Conservation (phyloP, 345 rosid genomes). For the Stellera chamaejasme region DNA sequence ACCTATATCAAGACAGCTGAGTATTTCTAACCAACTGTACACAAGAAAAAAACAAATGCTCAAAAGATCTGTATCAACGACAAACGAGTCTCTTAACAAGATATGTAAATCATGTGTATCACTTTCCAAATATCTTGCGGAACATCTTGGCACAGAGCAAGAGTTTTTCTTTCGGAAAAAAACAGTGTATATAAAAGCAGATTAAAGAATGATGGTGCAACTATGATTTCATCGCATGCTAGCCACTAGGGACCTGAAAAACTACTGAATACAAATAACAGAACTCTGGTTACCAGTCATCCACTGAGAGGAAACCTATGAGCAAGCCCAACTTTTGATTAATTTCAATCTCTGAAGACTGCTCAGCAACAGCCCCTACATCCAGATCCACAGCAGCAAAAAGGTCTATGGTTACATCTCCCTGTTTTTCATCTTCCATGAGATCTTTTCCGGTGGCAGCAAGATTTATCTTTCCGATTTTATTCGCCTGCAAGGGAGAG, state of each 20-base stretch:
- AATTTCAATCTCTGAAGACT: constrained; percentile 68
- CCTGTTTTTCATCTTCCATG: constrained; percentile 99
- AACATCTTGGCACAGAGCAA: no score
- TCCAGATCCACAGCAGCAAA: constrained; percentile 91
- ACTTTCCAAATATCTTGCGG: no score
- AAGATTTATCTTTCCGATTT: constrained; percentile 94
- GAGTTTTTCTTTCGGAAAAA: no score
- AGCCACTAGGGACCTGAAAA: background rate
- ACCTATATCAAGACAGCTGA: no score
- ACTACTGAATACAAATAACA: background rate
- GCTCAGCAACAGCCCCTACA: constrained; percentile 77
- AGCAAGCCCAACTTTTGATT: constrained; percentile 94
- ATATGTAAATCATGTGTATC: no score
- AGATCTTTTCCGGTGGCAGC: constrained; percentile 99
- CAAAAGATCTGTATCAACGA: no score
- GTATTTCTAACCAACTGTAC: no score
- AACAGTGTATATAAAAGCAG: background rate
- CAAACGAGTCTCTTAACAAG: no score
- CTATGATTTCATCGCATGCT: no score
- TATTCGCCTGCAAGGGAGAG: constrained; percentile 61
- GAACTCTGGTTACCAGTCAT: constrained; percentile 69
- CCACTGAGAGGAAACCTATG: constrained; percentile 86
- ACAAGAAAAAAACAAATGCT: no score
- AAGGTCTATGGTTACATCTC: constrained; percentile 86
- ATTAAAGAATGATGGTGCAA: background rate